A percentile compares a stretch with the other conserved stretches of the same genome.
Evolutionary conservation across 2,329 filamentous ascomycete genomes (phyloP).

Genomic region (Colletotrichum sp.): DNA sequence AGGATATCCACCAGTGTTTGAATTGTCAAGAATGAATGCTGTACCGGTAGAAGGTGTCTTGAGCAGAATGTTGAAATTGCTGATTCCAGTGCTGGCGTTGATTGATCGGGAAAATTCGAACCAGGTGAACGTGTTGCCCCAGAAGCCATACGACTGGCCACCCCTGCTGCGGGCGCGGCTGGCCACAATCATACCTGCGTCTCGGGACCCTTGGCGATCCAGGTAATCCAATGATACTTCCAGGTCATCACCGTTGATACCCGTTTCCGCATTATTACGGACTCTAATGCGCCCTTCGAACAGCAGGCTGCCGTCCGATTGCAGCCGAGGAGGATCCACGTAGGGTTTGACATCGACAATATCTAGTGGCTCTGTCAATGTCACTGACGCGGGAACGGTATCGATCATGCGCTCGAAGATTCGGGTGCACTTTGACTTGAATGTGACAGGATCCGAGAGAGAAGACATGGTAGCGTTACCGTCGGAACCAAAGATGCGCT

Average conservation of each 20-base stretch:
- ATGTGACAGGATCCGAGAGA: conserved; percentile 39
- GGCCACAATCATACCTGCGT: not conserved
- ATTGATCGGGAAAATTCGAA: conserved; percentile 31
- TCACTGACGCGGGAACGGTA: conserved; percentile 33
- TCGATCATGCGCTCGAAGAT: conserved; percentile 37
- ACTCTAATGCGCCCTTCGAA: not conserved
- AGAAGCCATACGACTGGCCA: conserved; percentile 26
- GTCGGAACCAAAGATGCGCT: conserved; percentile 23
- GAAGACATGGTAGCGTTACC: conserved; percentile 44
- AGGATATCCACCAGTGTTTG: conserved; percentile 30
- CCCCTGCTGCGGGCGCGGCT: not conserved
- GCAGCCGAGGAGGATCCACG: conserved; percentile 26
- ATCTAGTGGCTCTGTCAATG: conserved; percentile 31
- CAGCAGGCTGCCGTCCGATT: conserved; percentile 23
- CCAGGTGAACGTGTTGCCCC: conserved; percentile 29
- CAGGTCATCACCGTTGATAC: not conserved
- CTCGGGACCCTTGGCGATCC: not conserved
- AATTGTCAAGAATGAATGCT: conserved; percentile 23
- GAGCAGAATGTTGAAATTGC: conserved; percentile 32
- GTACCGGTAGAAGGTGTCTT: conserved; percentile 25
- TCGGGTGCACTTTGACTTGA: conserved; percentile 33
- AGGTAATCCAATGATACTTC: not conserved
- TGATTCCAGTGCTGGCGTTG: conserved; percentile 27
- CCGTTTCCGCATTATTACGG: not conserved
- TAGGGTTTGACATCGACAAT: conserved; percentile 35